phyloP scores from a whole-genome alignment of 2,329 filamentous ascomycete species.

The Stachybotrys chartarum region DNA sequence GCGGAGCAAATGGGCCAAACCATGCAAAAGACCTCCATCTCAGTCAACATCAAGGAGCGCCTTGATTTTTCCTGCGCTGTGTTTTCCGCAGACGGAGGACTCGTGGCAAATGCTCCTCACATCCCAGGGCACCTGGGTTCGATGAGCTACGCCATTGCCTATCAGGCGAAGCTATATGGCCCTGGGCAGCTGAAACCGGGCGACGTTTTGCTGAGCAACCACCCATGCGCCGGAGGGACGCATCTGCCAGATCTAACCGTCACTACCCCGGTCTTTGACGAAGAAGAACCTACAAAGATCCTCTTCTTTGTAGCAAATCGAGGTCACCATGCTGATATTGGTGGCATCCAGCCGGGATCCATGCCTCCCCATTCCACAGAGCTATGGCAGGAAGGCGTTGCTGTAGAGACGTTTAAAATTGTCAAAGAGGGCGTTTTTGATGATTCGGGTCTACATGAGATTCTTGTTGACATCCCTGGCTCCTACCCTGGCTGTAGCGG shows the following conservation, averaged over 20 bases:
- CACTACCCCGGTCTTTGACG: constrained; percentile 26
- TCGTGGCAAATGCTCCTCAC: constrained; percentile 71
- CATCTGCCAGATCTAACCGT: constrained; percentile 32
- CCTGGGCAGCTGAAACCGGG: constrained; percentile 21
- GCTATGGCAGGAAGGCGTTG: constrained; percentile 57
- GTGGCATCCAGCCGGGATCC: constrained; percentile 72
- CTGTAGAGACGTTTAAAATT: constrained; percentile 61
- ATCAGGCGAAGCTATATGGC: constrained; percentile 42
- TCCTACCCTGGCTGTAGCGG: constrained; percentile 70
- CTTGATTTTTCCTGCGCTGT: constrained; percentile 77
- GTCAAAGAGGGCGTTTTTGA: constrained; percentile 73
- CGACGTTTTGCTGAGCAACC: constrained; percentile 29
- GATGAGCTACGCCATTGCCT: constrained; percentile 72
- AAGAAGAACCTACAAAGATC: constrained; percentile 38
- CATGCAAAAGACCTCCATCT: constrained; percentile 72
- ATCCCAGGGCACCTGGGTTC: constrained; percentile 69
- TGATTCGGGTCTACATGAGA: constrained; percentile 64
- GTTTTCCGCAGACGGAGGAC: constrained; percentile 65
- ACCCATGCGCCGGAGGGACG: constrained; percentile 25
- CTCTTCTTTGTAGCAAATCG: constrained; percentile 53
- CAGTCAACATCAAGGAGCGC: constrained; percentile 73
- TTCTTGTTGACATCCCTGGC: constrained; percentile 67
- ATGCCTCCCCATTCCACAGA: constrained; percentile 72
- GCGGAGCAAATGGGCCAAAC: constrained; percentile 78
- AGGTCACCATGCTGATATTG: constrained; percentile 28